Percentiles rank a stretch among this genome's conserved stretches.
These are phyloP conservation scores for Colletotrichum tofieldiae DNA, from an alignment of 2,329 filamentous ascomycete genomes.

Conservation along the genomic window DNA sequence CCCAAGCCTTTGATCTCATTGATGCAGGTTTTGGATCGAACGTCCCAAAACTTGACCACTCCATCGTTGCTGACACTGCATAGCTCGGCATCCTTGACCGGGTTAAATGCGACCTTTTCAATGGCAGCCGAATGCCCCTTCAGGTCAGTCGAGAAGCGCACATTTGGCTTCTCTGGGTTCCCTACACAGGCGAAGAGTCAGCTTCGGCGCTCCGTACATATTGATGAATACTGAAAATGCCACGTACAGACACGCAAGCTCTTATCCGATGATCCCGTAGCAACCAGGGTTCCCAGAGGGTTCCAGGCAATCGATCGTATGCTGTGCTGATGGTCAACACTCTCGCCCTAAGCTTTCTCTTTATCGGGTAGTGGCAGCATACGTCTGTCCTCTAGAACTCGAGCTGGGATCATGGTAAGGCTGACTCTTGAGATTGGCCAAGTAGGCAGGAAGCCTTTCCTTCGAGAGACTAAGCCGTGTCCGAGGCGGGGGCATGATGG, in stretches of 20 bases:
- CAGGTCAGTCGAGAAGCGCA: constrained; percentile 83
- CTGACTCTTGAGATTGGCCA: constrained; percentile 79
- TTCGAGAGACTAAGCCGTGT: constrained; percentile 73
- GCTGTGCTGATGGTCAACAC: constrained; percentile 58
- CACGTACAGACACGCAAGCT: constrained; percentile 80
- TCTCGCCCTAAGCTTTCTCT: constrained; percentile 44
- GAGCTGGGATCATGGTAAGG: constrained; percentile 76
- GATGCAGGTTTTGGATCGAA: constrained; percentile 78
- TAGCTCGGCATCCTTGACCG: constrained; percentile 82
- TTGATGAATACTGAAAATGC: background rate
- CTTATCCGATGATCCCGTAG: constrained; percentile 82
- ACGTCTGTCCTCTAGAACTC: constrained; percentile 72
- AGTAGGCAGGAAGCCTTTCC: constrained; percentile 77
- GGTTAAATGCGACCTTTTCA: constrained; percentile 85
- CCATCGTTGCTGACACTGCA: constrained; percentile 83
- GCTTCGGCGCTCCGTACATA: background rate
- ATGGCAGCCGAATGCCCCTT: constrained; percentile 77
- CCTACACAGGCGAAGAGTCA: constrained; percentile 54
- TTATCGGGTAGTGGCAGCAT: constrained; percentile 50
- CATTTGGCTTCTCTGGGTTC: constrained; percentile 84
- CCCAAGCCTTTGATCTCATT: constrained; percentile 79
- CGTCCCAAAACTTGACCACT: constrained; percentile 85
- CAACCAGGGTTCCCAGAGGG: constrained; percentile 85
- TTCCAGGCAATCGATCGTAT: constrained; percentile 92
- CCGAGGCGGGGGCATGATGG: constrained; percentile 27